Percentiles rank a stretch among this genome's conserved stretches.
Conservation (phyloP, 1,284 basidiomycete genomes). For the Volvariella surrecta region DNA sequence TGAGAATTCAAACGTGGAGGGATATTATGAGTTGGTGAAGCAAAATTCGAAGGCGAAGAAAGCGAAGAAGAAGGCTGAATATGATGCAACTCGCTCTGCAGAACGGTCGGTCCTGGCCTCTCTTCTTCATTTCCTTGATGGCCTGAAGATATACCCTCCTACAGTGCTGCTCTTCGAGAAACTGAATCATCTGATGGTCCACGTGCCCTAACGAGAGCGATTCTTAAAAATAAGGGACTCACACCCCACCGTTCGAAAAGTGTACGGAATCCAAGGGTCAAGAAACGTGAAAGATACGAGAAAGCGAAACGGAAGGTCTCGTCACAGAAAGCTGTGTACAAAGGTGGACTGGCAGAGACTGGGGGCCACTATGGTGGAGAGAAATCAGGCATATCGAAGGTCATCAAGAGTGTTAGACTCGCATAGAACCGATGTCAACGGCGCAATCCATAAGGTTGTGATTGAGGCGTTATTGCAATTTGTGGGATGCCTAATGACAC, state of each 20-base stretch:
- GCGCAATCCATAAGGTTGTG: too few relatives aligned
- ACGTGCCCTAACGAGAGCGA: slow-evolving; percentile 80
- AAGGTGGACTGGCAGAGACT: slow-evolving; percentile 65
- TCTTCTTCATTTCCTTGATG: not conserved
- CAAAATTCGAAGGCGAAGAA: slow-evolving; percentile 65
- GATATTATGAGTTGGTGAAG: slow-evolving; percentile 87
- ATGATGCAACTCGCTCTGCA: slow-evolving; percentile 59
- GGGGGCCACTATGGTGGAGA: slow-evolving; percentile 62
- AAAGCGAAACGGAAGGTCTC: slow-evolving; percentile 88
- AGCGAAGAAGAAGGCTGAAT: slow-evolving; percentile 70
- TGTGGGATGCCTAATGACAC: too few relatives aligned
- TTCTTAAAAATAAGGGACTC: slow-evolving; percentile 88
- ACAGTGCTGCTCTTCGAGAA: slow-evolving; percentile 43
- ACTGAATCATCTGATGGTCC: slow-evolving; percentile 53
- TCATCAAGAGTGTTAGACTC: slow-evolving; percentile 75
- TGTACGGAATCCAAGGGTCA: slow-evolving; percentile 92
- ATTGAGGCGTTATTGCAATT: too few relatives aligned
- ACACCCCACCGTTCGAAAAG: slow-evolving; percentile 81
- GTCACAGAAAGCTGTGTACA: slow-evolving; percentile 85
- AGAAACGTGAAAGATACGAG: slow-evolving; percentile 88
- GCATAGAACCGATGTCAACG: slow-evolving; percentile 19
- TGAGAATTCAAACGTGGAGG: slow-evolving; percentile 39
- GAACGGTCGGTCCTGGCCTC: slow-evolving; percentile 43
- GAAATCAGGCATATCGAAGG: slow-evolving; percentile 77
- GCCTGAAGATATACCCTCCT: not conserved